Percentiles rank a stretch among this genome's conserved stretches.
Evolutionary conservation across 169 alveolate genomes (phyloP).

Genomic region (Plasmodium inui): DNA sequence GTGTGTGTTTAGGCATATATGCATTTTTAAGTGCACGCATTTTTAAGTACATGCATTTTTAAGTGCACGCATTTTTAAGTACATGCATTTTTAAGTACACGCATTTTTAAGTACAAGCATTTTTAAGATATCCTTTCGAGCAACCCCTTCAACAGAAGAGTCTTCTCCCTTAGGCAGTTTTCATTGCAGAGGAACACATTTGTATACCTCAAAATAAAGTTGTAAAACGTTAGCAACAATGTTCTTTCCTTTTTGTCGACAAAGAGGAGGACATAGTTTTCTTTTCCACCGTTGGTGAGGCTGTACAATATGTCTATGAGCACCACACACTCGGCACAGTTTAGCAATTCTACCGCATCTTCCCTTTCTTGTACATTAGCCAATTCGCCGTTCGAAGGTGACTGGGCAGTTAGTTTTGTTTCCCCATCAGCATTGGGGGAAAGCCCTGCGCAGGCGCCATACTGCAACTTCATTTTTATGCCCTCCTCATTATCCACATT

Average conservation of each 20-base stretch:
- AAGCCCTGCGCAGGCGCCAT: background rate
- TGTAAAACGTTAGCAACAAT: constrained; percentile 18
- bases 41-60: background rate
- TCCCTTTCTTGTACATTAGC: background rate
- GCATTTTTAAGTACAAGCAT: background rate
- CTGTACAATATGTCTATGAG: constrained; percentile 53
- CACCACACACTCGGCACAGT: constrained; percentile 17
- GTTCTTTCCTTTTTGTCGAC: constrained; percentile 60
- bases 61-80: background rate
- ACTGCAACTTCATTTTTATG: background rate
- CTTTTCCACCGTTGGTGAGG: constrained; percentile 62
- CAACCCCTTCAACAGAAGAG: constrained; percentile 29
- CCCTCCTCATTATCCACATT: constrained; percentile 16
- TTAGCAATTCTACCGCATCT: background rate
- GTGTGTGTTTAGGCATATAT: background rate
- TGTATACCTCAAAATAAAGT: constrained; percentile 28
- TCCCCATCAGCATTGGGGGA: background rate
- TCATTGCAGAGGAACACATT: constrained; percentile 50
- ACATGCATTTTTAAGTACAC: too few relatives aligned
- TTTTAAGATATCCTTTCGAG: constrained; percentile 33
- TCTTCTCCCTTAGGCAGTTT: constrained; percentile 54
- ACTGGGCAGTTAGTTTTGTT: background rate
- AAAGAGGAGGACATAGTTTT: constrained; percentile 44
- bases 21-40: background rate
- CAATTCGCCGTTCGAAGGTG: background rate